Conservation (phyloP, 177 flowering plant genomes). For the Vitis hybrid region DNA sequence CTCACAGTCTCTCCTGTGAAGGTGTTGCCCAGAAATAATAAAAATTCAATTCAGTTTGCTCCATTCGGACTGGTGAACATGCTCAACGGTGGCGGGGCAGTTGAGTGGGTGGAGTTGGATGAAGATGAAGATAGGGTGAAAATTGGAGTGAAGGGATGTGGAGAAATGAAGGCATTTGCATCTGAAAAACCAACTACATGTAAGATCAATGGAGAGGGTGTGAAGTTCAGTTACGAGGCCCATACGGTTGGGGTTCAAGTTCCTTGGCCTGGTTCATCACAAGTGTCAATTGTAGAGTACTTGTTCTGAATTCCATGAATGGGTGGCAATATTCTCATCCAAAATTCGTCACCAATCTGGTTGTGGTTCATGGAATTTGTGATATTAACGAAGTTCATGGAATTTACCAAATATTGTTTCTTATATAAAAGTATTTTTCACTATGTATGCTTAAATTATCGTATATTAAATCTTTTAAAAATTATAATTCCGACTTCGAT, state of each 20-base stretch:
- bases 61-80: constrained; percentile 32
- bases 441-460: too few relatives aligned
- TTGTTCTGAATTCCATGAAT: constrained; percentile 9
- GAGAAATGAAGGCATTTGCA: constrained; percentile 59
- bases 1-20: constrained; percentile 23
- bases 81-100: constrained; percentile 29
- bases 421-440: too few relatives aligned
- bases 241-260: constrained; percentile 20
- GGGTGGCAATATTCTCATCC: too few relatives aligned
- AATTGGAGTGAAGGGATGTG: constrained; percentile 56
- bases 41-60: constrained; percentile 24
- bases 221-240: constrained; percentile 23
- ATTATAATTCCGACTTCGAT: too few relatives aligned
- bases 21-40: not conserved
- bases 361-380: too few relatives aligned
- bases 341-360: too few relatives aligned
- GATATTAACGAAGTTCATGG: too few relatives aligned
- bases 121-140: constrained; percentile 28
- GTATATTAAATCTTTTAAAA: too few relatives aligned
- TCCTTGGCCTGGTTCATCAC: constrained; percentile 26
- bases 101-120: constrained; percentile 30
- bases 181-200: constrained; percentile 44
- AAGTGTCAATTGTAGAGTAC: constrained; percentile 10
- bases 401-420: too few relatives aligned
- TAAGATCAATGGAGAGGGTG: constrained; percentile 41